Evolutionary conservation across 2,329 filamentous ascomycete species (phyloP).

Genomic region (Verticillium albo-atrum): DNA sequence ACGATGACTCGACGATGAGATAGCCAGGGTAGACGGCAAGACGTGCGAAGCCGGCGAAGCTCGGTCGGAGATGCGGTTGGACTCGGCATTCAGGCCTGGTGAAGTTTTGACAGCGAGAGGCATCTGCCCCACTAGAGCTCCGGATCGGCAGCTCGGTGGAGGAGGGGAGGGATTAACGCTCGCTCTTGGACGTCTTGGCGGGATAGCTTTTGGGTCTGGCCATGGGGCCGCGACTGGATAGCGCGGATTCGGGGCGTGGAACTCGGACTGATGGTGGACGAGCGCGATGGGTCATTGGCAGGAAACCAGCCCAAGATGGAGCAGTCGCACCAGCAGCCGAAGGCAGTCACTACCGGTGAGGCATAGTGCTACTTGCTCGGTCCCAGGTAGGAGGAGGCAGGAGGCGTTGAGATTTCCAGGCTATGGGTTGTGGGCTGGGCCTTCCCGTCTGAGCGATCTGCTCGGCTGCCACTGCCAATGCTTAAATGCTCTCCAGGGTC

Average conservation of each 20-base stretch:
- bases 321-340: neutral
- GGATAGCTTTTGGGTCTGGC: neutral
- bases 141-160: neutral
- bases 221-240: neutral
- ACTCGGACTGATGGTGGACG: neutral
- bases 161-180: neutral
- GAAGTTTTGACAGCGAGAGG: too few relatives aligned
- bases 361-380: neutral
- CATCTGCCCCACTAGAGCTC: too few relatives aligned
- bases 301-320: neutral
- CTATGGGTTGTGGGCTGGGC: neutral
- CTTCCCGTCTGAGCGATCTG: neutral
- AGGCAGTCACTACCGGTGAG: neutral
- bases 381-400: neutral
- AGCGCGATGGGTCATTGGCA: neutral
- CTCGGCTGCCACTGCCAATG: neutral
- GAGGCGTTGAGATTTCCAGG: neutral
- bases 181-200: neutral
- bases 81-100: too few relatives aligned
- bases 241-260: neutral
- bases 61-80: too few relatives aligned
- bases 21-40: too few relatives aligned
- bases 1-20: too few relatives aligned
- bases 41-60: too few relatives aligned
- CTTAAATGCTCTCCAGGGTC: neutral